phyloP scores from a whole-genome alignment of 768 basidiomycete species.

The Auriscalpium orientale region DNA sequence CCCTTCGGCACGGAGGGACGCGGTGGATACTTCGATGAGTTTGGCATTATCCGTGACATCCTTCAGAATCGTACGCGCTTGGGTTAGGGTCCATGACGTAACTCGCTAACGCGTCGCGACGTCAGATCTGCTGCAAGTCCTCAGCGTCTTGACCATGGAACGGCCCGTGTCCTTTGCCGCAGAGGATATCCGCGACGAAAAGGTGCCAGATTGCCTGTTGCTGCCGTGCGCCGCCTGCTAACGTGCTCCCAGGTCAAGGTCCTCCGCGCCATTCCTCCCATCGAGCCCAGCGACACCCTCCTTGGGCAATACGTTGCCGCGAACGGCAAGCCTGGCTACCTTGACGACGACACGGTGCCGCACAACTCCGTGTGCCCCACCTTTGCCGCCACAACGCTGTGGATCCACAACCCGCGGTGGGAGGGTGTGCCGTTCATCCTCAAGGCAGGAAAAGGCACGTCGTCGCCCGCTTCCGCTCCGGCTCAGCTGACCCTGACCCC shows the following conservation, averaged over 20 bases:
- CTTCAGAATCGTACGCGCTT: slow-evolving; percentile 87
- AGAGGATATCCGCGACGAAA: slow-evolving; percentile 98
- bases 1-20: slow-evolving; percentile 99
- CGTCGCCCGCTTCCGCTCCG: background rate
- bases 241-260: slow-evolving; percentile 76
- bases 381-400: slow-evolving; percentile 82
- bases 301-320: slow-evolving; percentile 90
- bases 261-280: slow-evolving; percentile 81
- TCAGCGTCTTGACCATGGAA: slow-evolving; percentile 96
- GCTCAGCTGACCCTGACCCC: background rate
- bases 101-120: background rate
- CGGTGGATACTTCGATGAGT: slow-evolving; percentile 99
- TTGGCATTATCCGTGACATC: slow-evolving; percentile 97
- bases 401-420: slow-evolving; percentile 95
- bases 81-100: background rate
- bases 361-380: slow-evolving; percentile 90
- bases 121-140: slow-evolving; percentile 87
- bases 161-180: slow-evolving; percentile 95
- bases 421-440: slow-evolving; percentile 98
- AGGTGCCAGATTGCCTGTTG: slow-evolving; percentile 45
- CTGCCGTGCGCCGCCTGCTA: slow-evolving; percentile 13
- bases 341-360: slow-evolving; percentile 94
- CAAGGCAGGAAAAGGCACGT: slow-evolving; percentile 92
- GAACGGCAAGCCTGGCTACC: slow-evolving; percentile 96
- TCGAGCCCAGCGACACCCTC: slow-evolving; percentile 69